Base-by-base conservation (phyloP, 768 basidiomycete genomes). In the Leccinellum rugosiceps region DNA sequence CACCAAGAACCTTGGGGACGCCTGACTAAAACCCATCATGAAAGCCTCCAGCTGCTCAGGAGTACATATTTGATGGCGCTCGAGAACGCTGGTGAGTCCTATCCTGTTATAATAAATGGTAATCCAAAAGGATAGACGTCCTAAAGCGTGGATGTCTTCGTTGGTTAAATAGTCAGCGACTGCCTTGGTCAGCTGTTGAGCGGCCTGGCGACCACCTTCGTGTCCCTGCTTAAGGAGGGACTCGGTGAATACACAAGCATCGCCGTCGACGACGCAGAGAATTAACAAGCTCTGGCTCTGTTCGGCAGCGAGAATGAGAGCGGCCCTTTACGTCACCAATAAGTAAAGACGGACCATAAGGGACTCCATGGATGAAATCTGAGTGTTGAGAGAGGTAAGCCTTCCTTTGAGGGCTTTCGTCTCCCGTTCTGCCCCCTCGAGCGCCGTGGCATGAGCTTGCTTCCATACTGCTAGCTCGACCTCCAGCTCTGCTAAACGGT, bases 111-210 rank as follows among this genome's bases (percentile, higher is more conserved):
- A 80, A 75, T 84, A 90, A 59, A 91, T 69, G 45, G 83, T 83
- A 50, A 88, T 81, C 87, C 87, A 90, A 69, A 90, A 88, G 26
- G 88, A 87, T 41, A 88, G 77, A 9, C 84, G 79, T 30, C 83
- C 84, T 57, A 83, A 80, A 55, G 81, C 77, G 53, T 83, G 82
- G 50, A 84, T 73, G 52, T 81, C 83, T 66, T 89, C 84, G 62
- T 75, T 76, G 52, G 84, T 77, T 53, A 91, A 77, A 71, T 87
- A 82, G 59, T 84, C 84, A 44, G 86, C 87, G 52, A 91, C 85
- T 6, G 76, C 76, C 69, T 85, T 83, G 19, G 87, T 90, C 56
- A 90, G 74, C 52, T 79, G 77, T 63, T 87, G 83, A 28, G 86
- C 85, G 45, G 79, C 77, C 55, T 79, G 78, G 17, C 75, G 72